Base-by-base conservation (phyloP, 805 yeast genomes). In the Candida rishiriensis region DNA sequence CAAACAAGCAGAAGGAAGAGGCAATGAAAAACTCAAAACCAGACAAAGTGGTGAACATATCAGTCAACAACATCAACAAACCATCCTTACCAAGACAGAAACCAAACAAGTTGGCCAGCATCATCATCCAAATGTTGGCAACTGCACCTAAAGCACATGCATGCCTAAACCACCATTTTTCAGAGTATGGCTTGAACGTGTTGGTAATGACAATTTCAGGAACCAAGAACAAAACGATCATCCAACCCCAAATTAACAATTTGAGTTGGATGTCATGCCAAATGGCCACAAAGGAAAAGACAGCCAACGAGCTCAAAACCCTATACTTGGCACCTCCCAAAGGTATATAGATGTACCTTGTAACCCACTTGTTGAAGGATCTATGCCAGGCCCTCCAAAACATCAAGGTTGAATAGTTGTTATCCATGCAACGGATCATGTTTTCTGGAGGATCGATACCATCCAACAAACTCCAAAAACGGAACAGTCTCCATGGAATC, bases 351-450 rank as follows among this genome's bases (percentile, higher is more conserved):
- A 93, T 76, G 63, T 93, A 93, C 49, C 96, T 74, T 21, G 86
- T 76, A 30, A 87, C 85, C 95, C 97, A 93, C 53, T 85, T 77
- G 66, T 91, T 90, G 68, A 72, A 93, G 39, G 95, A 84, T 58
- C 98, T 78, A 65, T 93, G 99, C 99, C 99, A 93, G 3, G 96
- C 95, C 60, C 98, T 76, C 99, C 99, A 93, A 63, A 93, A 93
- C n/a, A 93, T 88, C 49, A 88, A 64, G 0, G 97, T 93, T 30
- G 95, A 85, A 63, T 83, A 93, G 65, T 93, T 93, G 65, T 93
- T 88, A 61, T 88, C 86, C 80, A 93, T 88, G 61, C 98, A 90
- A 46, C 99, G 73, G 44, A 93, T 81, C 98, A 93, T 93, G 59
- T 93, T 93, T 61, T 93, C 99, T 2, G 99, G 98, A 0, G 98